phyloP scores from a whole-genome alignment of 495 filamentous ascomycete species.

The Annulohypoxylon moriforme region DNA sequence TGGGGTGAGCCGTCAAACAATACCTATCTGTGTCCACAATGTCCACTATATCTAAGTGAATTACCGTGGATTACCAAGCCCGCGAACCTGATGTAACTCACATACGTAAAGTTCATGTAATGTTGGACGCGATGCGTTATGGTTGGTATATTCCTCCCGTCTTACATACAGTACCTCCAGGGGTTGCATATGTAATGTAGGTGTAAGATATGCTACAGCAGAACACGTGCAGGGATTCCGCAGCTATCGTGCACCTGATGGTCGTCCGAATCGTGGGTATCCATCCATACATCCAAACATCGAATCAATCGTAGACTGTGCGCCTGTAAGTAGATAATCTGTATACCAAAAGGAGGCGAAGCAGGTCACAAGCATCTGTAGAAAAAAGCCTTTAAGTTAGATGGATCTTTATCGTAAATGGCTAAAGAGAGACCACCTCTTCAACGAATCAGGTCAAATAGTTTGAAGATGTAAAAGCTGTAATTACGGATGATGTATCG shows the following conservation, averaged over 20 bases:
- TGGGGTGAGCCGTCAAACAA: not conserved
- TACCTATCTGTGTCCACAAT: no score
- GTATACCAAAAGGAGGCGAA: not conserved
- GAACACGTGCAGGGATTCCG: slow-evolving; percentile 7
- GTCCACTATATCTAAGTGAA: not conserved
- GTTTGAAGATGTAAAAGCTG: not conserved
- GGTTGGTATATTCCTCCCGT: slow-evolving; percentile 1
- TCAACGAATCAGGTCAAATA: slow-evolving; percentile 11
- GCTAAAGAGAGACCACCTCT: not conserved
- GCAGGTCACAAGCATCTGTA: not conserved
- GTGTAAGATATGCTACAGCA: not conserved
- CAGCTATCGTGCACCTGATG: slow-evolving; percentile 5
- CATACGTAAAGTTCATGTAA: not conserved
- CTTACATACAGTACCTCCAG: slow-evolving; percentile 8
- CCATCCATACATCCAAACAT: not conserved
- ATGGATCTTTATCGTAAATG: slow-evolving; percentile 12
- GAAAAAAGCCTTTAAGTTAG: not conserved
- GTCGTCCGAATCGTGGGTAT: not conserved
- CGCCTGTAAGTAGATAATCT: not conserved
- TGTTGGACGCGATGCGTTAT: not conserved
- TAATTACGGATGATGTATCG: slow-evolving; percentile 13
- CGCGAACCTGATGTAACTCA: slow-evolving; percentile 1
- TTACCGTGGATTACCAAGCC: not conserved
- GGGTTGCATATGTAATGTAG: not conserved
- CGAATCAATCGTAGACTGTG: not conserved